A percentile compares a stretch with the other conserved stretches of the same genome.
Evolutionary conservation across 768 basidiomycete species (phyloP).

Genomic region (Lentinula detonsa): DNA sequence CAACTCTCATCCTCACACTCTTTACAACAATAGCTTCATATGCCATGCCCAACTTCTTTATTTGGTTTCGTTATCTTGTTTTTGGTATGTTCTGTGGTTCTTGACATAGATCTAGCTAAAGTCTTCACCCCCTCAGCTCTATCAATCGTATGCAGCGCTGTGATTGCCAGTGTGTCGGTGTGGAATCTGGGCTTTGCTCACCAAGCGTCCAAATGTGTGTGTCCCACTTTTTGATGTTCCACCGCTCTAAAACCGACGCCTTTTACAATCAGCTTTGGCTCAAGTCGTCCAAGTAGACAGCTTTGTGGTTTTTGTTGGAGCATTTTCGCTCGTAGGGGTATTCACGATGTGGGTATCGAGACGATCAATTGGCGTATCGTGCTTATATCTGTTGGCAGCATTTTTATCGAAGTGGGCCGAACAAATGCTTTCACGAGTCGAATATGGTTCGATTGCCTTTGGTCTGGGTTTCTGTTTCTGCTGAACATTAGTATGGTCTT

Average conservation of each 20-base stretch:
- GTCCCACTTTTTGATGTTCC: neutral
- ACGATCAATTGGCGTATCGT: neutral
- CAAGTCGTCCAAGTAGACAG: constrained; percentile 35
- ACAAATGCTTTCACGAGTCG: constrained; percentile 44
- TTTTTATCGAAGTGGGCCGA: constrained; percentile 53
- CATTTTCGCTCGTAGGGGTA: constrained; percentile 48
- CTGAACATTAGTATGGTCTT: constrained; percentile 51
- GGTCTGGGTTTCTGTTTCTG: constrained; percentile 52
- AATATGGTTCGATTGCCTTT: constrained; percentile 70
- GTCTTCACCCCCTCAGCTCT: constrained; percentile 30
- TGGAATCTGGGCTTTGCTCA: constrained; percentile 59
- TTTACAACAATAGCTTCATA: constrained; percentile 15
- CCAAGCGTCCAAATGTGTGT: constrained; percentile 33
- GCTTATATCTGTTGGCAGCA: constrained; percentile 23
- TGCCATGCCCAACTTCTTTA: constrained; percentile 42
- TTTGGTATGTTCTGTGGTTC: constrained; percentile 40
- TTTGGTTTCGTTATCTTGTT: constrained; percentile 49
- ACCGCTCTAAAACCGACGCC: neutral
- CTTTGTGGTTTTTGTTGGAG: constrained; percentile 57
- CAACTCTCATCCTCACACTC: constrained; percentile 24
- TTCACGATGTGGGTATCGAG: constrained; percentile 47
- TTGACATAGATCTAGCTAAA: neutral
- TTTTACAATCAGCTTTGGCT: neutral
- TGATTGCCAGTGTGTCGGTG: constrained; percentile 58
- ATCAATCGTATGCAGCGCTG: constrained; percentile 60